Conservation (phyloP, 352 stramenopile species). For the Phytophthora vignae region DNA sequence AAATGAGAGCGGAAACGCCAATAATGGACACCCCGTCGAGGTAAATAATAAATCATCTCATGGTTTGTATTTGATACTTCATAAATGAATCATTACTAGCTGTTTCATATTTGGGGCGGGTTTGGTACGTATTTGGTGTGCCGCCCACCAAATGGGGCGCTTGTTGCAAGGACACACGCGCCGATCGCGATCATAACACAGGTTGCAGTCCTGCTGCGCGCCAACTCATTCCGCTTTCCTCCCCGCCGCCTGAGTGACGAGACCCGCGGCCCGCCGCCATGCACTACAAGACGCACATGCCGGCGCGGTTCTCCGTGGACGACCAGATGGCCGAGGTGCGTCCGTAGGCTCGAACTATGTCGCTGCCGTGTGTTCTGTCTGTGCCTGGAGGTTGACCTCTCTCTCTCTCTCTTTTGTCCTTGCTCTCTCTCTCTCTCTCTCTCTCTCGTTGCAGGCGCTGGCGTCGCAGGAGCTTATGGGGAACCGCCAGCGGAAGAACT, state of each 20-base stretch:
- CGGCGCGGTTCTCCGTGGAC: constrained; percentile 84
- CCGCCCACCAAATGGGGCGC: not conserved
- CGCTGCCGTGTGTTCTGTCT: not conserved
- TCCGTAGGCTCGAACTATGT: not conserved
- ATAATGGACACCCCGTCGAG: not conserved
- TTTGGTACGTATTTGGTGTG: not conserved
- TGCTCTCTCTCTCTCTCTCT: constrained; percentile 1
- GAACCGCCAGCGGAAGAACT: constrained; percentile 83
- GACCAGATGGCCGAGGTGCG: constrained; percentile 89
- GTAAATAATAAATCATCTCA: not conserved
- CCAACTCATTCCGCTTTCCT: constrained; percentile 12
- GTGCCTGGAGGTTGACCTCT: not conserved
- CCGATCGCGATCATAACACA: constrained; percentile 26
- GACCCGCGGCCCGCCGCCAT: constrained; percentile 39
- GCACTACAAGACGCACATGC: constrained; percentile 91
- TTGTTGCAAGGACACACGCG: constrained; percentile 31
- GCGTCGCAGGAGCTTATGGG: constrained; percentile 84
- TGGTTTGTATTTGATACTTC: too few species aligned
- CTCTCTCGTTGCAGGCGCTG: constrained; percentile 54
- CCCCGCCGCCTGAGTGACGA: constrained; percentile 8
- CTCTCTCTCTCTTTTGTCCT: constrained; percentile 1
- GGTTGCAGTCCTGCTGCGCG: constrained; percentile 16
- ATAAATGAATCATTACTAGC: too few species aligned
- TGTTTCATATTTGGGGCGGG: not conserved
- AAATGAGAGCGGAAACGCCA: not conserved